Conservation (phyloP, 2,329 filamentous ascomycete species). For the Botrytis byssoidea region DNA sequence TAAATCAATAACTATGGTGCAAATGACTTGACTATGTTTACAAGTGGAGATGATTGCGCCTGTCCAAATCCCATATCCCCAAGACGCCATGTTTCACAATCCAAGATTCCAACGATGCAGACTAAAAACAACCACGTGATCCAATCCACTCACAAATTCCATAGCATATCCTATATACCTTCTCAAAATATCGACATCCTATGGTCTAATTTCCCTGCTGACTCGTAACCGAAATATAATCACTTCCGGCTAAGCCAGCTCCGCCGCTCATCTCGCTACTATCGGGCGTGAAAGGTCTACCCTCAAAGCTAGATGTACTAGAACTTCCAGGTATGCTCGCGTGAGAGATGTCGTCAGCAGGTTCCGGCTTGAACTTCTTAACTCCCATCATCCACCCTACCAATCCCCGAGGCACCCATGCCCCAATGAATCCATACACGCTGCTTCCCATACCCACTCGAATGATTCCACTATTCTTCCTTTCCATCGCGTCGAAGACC, state of each 20-base stretch:
- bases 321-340: neutral
- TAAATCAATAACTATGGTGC: neutral
- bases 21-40: neutral
- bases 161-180: neutral
- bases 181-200: neutral
- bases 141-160: neutral
- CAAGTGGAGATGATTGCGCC: neutral
- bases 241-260: slow-evolving; percentile 30
- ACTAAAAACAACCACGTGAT: neutral
- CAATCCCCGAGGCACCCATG: slow-evolving; percentile 71
- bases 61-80: neutral
- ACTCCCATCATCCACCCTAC: slow-evolving; percentile 95
- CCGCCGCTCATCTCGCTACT: slow-evolving; percentile 22
- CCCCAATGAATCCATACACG: slow-evolving; percentile 81
- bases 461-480: slow-evolving; percentile 53
- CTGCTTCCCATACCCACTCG: slow-evolving; percentile 82
- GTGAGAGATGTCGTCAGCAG: slow-evolving; percentile 5
- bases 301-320: slow-evolving; percentile 19
- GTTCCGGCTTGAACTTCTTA: slow-evolving; percentile 47
- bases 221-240: slow-evolving; percentile 32
- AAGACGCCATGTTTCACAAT: neutral
- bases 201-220: neutral
- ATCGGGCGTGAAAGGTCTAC: slow-evolving; percentile 26
- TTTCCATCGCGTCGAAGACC: slow-evolving; percentile 83
- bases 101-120: neutral